Evolutionary conservation across 768 basidiomycete genomes (phyloP), one percentile per base, ranked within the genome.

Genomic region (Naganishia onofrii): DNA sequence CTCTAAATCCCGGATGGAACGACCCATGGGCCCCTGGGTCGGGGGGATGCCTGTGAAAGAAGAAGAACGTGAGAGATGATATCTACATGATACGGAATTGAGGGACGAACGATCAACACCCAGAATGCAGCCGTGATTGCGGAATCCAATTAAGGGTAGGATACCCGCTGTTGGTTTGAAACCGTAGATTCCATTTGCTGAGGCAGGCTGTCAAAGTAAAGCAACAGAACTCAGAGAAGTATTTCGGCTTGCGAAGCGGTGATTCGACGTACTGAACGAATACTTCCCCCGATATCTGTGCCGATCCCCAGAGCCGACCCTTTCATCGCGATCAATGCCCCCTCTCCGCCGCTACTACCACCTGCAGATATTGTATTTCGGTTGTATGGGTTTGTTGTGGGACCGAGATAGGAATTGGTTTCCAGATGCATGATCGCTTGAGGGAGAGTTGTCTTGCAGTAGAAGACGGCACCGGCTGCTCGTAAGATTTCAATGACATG

Each of bases 301-400:
- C 91, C 91, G 10, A 91, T 85, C 29, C 91, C 90, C 70, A 86
- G 51, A 1, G 83, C 81, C 38, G 82, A 82, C 36, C 86, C 85
- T 67, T 76, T 82, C 78, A 84, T 74, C 76, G 87, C 88, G 52
- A 92, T 75, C 12, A 93, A 84, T 0, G 91, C 90, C 48, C 89
- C 89, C 81, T 93, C 92, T 42, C 92, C 92, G 7, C 92, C 92
- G 3, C 88, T 90, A 0, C 90, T 92, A 1, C 92, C 92, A 13
- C 91, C 91, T 12, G 57, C n/a, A 5, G 84, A 81, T 3, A 89
- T 90, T 48, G 90, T 82, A 21, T 83, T 83, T 13, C 88, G 85
- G 76, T 93, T 92, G 76, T 84, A 82, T 0, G 92, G 92, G 75
- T 93, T 92, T 19, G 82, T 76, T 0, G 92, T 93, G 66, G 90